Conservation (phyloP, 257 asterid species). For the Salvia hispanica region DNA sequence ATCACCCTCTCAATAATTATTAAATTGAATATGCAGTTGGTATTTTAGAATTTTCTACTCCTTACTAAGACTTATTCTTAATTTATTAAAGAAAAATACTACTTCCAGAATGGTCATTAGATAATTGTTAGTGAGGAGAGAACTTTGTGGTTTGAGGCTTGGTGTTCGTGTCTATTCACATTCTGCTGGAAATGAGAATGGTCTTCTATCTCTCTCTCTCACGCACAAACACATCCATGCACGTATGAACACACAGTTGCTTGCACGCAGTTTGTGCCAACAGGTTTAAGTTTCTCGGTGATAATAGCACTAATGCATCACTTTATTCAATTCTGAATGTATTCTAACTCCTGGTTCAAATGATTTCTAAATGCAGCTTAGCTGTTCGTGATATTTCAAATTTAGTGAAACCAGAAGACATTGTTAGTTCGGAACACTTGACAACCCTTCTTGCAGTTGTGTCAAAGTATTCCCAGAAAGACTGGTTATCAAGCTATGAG, state of each 20-base stretch:
- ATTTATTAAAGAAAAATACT: background rate
- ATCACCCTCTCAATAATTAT: background rate
- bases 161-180: conserved; percentile 3
- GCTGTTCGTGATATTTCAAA: conserved; percentile 91
- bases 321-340: background rate
- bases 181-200: conserved; percentile 12
- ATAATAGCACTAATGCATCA: conserved; percentile 10
- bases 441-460: conserved; percentile 74
- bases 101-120: background rate
- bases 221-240: background rate
- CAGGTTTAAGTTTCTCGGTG: background rate
- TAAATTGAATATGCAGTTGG: background rate
- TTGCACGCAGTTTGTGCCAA: background rate
- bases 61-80: background rate
- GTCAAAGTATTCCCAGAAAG: conserved; percentile 85
- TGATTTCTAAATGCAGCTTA: conserved; percentile 54
- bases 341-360: conserved; percentile 22
- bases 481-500: conserved; percentile 88
- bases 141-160: conserved; percentile 21
- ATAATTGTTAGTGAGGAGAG: background rate
- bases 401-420: conserved; percentile 77
- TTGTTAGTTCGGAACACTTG: conserved; percentile 73
- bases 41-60: conserved; percentile 6
- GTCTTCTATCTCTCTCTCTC: background rate
- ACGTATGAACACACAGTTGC: background rate